Conservation (phyloP, 495 filamentous ascomycete genomes). For the Penicillium coffeae region DNA sequence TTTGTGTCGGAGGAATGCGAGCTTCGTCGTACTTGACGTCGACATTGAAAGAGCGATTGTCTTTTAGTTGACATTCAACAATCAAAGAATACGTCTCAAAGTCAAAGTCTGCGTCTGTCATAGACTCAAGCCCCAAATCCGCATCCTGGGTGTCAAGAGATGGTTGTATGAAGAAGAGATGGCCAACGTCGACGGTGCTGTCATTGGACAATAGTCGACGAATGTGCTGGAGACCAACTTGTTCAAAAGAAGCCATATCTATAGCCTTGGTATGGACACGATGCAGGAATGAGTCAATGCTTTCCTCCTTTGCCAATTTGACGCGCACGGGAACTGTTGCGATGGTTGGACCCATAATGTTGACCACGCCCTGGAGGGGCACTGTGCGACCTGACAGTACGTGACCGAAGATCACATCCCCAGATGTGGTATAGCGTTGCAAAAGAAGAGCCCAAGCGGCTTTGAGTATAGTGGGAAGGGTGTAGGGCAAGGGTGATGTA, state of each 20-base stretch:
- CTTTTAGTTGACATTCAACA: no score
- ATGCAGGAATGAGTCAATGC: neutral
- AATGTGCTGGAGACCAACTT: neutral
- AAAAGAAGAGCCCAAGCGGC: neutral
- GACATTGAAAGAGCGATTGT: no score
- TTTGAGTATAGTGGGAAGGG: neutral
- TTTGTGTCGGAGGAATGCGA: neutral
- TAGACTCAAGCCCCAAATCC: no score
- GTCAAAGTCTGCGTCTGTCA: no score
- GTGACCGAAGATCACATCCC: neutral
- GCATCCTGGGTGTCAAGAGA: no score
- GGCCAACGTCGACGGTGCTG: no score
- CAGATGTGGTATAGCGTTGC: neutral
- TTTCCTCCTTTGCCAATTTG: neutral
- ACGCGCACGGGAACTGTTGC: neutral
- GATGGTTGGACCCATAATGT: neutral
- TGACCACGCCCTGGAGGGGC: neutral
- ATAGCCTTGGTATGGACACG: neutral
- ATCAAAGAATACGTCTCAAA: no score
- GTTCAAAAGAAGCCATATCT: neutral
- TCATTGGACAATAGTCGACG: neutral
- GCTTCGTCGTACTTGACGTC: no score
- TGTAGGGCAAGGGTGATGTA: neutral
- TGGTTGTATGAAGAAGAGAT: no score
- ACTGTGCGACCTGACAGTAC: neutral